Conservation (phyloP, 1,284 basidiomycete species). For the Cystobasidium sp. region DNA sequence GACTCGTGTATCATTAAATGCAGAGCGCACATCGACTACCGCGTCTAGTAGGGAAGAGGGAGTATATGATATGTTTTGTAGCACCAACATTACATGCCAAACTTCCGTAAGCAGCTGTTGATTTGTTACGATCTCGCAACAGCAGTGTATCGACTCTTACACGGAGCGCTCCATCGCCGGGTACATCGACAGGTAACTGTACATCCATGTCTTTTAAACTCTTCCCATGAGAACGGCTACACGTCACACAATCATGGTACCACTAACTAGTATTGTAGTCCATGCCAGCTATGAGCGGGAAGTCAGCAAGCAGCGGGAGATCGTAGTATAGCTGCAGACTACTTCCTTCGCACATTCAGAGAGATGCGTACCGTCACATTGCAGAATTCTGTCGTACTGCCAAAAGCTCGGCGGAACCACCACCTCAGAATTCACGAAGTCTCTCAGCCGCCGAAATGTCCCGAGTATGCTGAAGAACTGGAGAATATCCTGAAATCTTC, state of each 20-base stretch:
- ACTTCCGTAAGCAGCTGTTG: slow-evolving; percentile 12
- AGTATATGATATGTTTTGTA: slow-evolving; percentile 17
- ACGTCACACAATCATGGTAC: slow-evolving; percentile 15
- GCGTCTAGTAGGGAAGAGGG: slow-evolving; percentile 14
- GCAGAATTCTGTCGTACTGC: slow-evolving; percentile 18
- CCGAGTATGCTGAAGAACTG: slow-evolving; percentile 12
- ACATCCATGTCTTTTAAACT: slow-evolving; percentile 15
- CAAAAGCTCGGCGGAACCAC: slow-evolving; percentile 9
- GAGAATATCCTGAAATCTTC: slow-evolving; percentile 14
- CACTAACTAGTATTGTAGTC: slow-evolving; percentile 16
- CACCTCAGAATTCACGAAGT: slow-evolving; percentile 11
- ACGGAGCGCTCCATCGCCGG: slow-evolving; percentile 6
- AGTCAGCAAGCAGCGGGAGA: slow-evolving; percentile 17
- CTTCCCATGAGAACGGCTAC: slow-evolving; percentile 15
- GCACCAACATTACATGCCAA: slow-evolving; percentile 12
- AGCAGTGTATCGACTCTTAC: slow-evolving; percentile 15
- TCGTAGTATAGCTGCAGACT: slow-evolving; percentile 17
- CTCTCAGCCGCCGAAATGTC: slow-evolving; percentile 12
- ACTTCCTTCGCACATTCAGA: slow-evolving; percentile 18
- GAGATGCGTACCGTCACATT: slow-evolving; percentile 13
- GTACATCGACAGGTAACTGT: slow-evolving; percentile 13
- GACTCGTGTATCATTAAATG: slow-evolving; percentile 12
- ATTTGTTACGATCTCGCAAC: slow-evolving; percentile 9
- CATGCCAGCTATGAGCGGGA: slow-evolving; percentile 9
- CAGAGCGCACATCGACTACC: slow-evolving; percentile 14